Percentiles rank a stretch among this genome's conserved stretches.
Evolutionary conservation across 345 rosid species (phyloP).

Genomic region (Kernera saxatilis): DNA sequence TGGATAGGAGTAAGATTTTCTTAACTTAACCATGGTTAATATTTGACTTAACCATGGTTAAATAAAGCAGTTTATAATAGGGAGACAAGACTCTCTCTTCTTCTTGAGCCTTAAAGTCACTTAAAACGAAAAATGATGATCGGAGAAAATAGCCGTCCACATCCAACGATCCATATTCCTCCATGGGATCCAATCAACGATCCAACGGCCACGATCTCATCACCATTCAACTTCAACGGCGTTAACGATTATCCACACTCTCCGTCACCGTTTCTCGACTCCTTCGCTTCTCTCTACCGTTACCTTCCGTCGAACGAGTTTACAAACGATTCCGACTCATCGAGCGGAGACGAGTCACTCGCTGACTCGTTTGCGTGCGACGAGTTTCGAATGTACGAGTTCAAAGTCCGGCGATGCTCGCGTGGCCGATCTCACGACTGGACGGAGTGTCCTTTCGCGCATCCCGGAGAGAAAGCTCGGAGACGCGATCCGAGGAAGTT

Average conservation of each 20-base stretch:
- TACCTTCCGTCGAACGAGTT: conserved; percentile 64
- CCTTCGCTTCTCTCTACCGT: conserved; percentile 50
- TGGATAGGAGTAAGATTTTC: conserved; percentile 30
- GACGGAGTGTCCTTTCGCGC: conserved; percentile 73
- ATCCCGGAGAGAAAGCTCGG: conserved; percentile 67
- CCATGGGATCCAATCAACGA: conserved; percentile 46
- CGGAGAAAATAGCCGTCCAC: conserved; percentile 38
- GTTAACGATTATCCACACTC: conserved; percentile 23
- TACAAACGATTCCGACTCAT: conserved; percentile 37
- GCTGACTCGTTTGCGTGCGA: conserved; percentile 53
- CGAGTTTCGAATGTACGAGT: conserved; percentile 62
- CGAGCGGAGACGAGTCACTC: conserved; percentile 35
- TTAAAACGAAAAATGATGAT: conserved; percentile 46
- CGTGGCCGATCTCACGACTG: conserved; percentile 68
- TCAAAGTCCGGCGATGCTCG: conserved; percentile 52
- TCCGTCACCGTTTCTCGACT: conserved; percentile 38
- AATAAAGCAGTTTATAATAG: conserved; percentile 33
- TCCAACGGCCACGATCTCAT: conserved; percentile 26
- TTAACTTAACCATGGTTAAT: conserved; percentile 37
- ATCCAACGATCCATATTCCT: conserved; percentile 58
- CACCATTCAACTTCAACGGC: conserved; percentile 31
- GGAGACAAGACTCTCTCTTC: background rate
- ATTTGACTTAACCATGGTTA: conserved; percentile 36
- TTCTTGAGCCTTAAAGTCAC: background rate
- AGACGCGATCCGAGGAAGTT: conserved; percentile 56